Base-by-base conservation (phyloP, 352 stramenopile species). In the Thraustotheca clavata region DNA sequence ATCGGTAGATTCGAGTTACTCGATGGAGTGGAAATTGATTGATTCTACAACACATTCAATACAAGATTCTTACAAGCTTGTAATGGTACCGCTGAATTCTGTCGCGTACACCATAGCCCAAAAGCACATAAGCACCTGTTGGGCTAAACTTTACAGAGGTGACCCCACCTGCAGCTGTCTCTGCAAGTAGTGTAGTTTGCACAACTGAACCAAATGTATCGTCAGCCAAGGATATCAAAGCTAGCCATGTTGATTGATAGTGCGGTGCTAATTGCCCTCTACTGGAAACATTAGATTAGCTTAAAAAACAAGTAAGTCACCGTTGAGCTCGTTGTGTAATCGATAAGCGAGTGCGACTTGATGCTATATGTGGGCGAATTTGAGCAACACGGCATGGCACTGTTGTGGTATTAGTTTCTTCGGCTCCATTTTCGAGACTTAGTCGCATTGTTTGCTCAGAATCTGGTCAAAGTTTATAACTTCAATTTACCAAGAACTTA, bases 101-200 rank as follows among this genome's bases (percentile, higher is more conserved):
- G 69, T 93, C 82, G 69, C 86, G 79, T 33, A 93, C 82, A 54
- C 85, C 83, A 33, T 94, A 95, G 6, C 87, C 87, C 20, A 95
- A 71, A 52, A 95, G 60, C 34, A 92, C 86, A 61, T 89, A 92
- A 31, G 86, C 82, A 49, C 80, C 91, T 7, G 83, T 91, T 8
- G 88, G 86, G 12, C 86, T 95, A 31, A 95, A 80, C 73, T 96
- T 96, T 49, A 94, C 85, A 0, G 87, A 96, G 1, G 88, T 96
- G 32, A 96, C 85, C 8, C 87, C 87, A 24, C 85, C 82, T 14
- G 87, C 87, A 8, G 81, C 76, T 6, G 81, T 91, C 67, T 91
- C 80, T 4, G 84, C 74, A 39, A 95, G 72, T 50, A 91, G 76
- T 40, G 80, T 88, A 24, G 86, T 92, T 67, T 95, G 84, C 35